Evolutionary conservation across 805 yeast species (phyloP), one percentile per base, ranked within the genome.

Genomic region (Myxozyma neglecta): DNA sequence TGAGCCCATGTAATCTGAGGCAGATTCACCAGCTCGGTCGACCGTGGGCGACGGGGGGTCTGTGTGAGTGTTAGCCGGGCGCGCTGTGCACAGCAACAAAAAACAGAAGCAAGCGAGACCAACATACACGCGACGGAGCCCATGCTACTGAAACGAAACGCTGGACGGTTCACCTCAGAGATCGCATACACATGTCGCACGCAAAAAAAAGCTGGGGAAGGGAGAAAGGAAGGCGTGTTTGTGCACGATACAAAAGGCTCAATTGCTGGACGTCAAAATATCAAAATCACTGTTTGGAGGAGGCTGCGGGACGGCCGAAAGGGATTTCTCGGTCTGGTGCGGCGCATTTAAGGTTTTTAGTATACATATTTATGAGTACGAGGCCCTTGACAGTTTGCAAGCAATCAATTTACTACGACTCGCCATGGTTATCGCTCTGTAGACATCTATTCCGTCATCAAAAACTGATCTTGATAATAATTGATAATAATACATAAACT

Each of bases 91-190:
- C 6, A 34, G 47, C 39, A 46, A 47, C 39, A 34, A 45, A 14
- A 16, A 42, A 16, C 24, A 56, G 20, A 29, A 40, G 54, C 35
- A 16, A 24, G 29, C 29, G 50, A 32, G 32, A 29, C 11, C 8
- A 39, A 53, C 54, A 32, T 37, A 50, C 49, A 10, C 56, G 45
- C 32, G 55, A 40, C 44, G n/a, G 42, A 44, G 14, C n/a, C 47
- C 55, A 51, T 51, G 45, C 13, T 29, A 3, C 24, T 8, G 29
- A 40, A 24, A 8, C 24, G 43, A 45, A 16, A 35, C 43, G 13
- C n/a, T 24, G 16, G 32, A 7, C 20, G 34, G 14, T 18, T 50
- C 53, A 37, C n/a, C 44, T 20, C n/a, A n/a, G 32, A 29, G 5
- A 14, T 29, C 6, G 11, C 18, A 50, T 7, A 16, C 34, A 37